A percentile compares a stretch with the other conserved stretches of the same genome.
Evolutionary conservation across 2,329 filamentous ascomycete species (phyloP).

Genomic region (Aspergillus pseudoviridinutans): DNA sequence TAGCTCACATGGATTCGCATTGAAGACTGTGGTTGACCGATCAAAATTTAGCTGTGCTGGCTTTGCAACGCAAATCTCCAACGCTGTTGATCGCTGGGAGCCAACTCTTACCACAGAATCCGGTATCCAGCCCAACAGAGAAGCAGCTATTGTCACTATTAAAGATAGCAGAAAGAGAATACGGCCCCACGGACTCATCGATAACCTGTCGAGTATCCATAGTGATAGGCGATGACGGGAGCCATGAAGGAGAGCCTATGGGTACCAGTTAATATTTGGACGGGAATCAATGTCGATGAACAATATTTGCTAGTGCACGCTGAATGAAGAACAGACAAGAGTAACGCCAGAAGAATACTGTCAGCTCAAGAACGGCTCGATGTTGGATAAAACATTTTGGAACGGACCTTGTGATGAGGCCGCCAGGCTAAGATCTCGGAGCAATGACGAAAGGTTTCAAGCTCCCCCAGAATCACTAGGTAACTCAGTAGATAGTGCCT

Average conservation of each 20-base stretch:
- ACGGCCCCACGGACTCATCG: conserved; percentile 68
- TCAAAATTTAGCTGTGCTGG: conserved; percentile 14
- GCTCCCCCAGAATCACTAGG: background rate
- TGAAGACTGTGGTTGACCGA: conserved; percentile 57
- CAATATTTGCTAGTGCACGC: conserved; percentile 6
- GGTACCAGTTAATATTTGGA: background rate
- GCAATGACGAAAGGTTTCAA: background rate
- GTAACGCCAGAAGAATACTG: background rate
- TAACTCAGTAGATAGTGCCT: background rate
- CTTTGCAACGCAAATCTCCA: background rate
- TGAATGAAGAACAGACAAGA: conserved; percentile 1
- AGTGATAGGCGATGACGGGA: conserved; percentile 14
- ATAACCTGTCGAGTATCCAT: conserved; percentile 93
- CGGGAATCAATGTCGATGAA: background rate
- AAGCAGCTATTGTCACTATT: conserved; percentile 84
- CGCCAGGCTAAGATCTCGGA: background rate
- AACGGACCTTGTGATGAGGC: background rate
- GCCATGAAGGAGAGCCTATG: conserved; percentile 4
- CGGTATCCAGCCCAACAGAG: conserved; percentile 78
- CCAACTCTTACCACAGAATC: conserved; percentile 68
- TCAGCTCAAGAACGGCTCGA: background rate
- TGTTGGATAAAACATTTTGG: background rate
- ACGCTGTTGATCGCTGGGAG: conserved; percentile 1
- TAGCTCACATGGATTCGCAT: conserved; percentile 66
- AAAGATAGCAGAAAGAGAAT: conserved; percentile 78